These are phyloP conservation scores for Xenoacremonium recifei DNA, from an alignment of 2,329 filamentous ascomycete genomes.

Conservation along the genomic window DNA sequence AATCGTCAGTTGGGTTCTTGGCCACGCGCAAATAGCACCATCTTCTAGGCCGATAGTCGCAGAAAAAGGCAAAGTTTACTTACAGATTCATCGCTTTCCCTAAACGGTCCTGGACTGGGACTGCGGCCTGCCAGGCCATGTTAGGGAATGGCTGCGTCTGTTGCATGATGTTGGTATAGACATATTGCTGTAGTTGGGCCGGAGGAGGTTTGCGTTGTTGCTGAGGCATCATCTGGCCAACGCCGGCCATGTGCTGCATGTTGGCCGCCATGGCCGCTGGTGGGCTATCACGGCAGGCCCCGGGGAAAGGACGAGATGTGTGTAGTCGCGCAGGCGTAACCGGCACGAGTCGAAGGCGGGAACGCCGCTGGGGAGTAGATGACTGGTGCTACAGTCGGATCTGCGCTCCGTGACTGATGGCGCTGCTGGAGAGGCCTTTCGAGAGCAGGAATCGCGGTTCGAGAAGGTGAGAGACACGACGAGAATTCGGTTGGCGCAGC, in stretches of 20 bases:
- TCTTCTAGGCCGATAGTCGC: not conserved
- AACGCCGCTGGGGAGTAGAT: too few species aligned
- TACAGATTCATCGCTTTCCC: conserved; percentile 44
- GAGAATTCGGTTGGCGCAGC: conserved; percentile 5
- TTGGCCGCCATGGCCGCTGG: conserved; percentile 59
- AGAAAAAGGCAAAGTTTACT: conserved; percentile 18
- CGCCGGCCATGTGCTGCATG: conserved; percentile 55
- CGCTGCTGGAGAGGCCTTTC: too few species aligned
- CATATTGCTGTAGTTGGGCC: conserved; percentile 37
- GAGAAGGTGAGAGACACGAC: conserved; percentile 7
- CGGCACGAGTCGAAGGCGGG: too few species aligned
- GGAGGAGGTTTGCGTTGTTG: conserved; percentile 35
- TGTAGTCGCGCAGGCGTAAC: too few species aligned
- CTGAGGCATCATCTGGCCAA: conserved; percentile 45
- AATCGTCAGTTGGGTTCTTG: conserved; percentile 3
- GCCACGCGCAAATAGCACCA: not conserved
- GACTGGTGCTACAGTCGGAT: too few species aligned
- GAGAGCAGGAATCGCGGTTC: too few species aligned
- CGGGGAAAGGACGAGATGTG: too few species aligned
- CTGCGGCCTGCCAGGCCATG: conserved; percentile 39
- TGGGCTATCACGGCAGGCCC: conserved; percentile 16
- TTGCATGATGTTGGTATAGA: conserved; percentile 40
- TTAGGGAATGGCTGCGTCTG: conserved; percentile 30
- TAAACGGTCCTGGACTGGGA: conserved; percentile 39
- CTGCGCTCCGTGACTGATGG: too few species aligned